Evolutionary conservation across 352 stramenopile genomes (phyloP).

Genomic region (Phytophthora podocarpi): DNA sequence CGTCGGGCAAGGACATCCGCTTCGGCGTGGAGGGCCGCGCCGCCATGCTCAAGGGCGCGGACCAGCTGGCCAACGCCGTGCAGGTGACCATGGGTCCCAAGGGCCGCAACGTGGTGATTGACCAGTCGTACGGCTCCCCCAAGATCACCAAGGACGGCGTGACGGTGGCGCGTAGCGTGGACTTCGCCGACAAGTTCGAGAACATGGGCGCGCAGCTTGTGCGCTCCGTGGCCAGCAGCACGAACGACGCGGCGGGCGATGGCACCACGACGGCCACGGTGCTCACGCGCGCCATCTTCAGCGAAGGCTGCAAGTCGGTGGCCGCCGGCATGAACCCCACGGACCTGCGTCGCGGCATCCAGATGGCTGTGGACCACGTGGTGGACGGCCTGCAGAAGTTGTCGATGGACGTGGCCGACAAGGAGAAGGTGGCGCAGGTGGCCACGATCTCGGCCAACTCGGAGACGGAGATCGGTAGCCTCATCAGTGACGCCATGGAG

Average conservation of each 20-base stretch:
- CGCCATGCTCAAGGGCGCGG: slow-evolving; percentile 98
- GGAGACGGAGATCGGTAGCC: slow-evolving; percentile 96
- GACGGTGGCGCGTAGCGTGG: slow-evolving; percentile 74
- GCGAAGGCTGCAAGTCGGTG: slow-evolving; percentile 98
- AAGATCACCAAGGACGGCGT: slow-evolving; percentile 87
- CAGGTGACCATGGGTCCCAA: slow-evolving; percentile 99
- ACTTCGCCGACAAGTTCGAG: slow-evolving; percentile 85
- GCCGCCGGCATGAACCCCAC: slow-evolving; percentile 99
- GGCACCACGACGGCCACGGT: slow-evolving; percentile 99
- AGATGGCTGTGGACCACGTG: slow-evolving; percentile 97
- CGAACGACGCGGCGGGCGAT: slow-evolving; percentile 99
- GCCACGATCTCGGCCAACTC: slow-evolving; percentile 99
- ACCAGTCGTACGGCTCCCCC: slow-evolving; percentile 91
- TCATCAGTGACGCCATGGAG: slow-evolving; percentile 99
- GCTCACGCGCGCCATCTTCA: slow-evolving; percentile 98
- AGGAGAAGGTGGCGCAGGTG: slow-evolving; percentile 99
- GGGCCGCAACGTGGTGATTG: slow-evolving; percentile 99
- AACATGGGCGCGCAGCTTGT: slow-evolving; percentile 80
- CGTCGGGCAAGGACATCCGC: slow-evolving; percentile 98
- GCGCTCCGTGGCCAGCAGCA: slow-evolving; percentile 95
- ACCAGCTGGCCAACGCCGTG: slow-evolving; percentile 99
- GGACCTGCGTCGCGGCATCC: slow-evolving; percentile 97
- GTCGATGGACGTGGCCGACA: slow-evolving; percentile 97
- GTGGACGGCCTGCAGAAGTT: slow-evolving; percentile 95
- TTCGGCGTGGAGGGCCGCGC: slow-evolving; percentile 98